Evolutionary conservation across 108 stramenopile species (phyloP).

Genomic region (Nannochloropsis salina): DNA sequence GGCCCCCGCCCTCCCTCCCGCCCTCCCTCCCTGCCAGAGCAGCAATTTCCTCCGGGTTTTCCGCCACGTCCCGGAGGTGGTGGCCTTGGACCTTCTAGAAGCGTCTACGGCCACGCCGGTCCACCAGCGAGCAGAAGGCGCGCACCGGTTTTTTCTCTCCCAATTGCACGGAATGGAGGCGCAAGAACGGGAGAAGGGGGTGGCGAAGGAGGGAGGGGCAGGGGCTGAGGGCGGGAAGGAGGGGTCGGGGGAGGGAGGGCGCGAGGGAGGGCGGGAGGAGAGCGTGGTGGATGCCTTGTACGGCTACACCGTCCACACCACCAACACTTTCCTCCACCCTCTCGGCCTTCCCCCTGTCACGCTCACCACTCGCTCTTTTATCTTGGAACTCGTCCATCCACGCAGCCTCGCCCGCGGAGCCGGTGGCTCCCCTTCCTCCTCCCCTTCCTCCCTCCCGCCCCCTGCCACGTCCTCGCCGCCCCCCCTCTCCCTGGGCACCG

Average conservation of each 20-base stretch:
- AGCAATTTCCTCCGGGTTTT: slow-evolving; percentile 41
- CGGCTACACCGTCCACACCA: slow-evolving; percentile 31
- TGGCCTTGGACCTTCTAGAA: slow-evolving; percentile 39
- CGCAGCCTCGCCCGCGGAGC: neutral
- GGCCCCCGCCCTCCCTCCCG: neutral
- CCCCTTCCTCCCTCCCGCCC: neutral
- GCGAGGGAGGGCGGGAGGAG: neutral
- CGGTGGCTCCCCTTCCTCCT: neutral
- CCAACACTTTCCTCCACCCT: slow-evolving; percentile 31
- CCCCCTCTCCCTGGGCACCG: neutral
- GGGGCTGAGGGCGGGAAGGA: neutral
- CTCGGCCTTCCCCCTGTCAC: neutral
- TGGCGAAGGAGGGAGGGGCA: neutral
- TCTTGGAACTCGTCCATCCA: slow-evolving; percentile 17
- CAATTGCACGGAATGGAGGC: slow-evolving; percentile 27
- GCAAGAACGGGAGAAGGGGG: neutral
- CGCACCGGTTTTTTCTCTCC: slow-evolving; percentile 33
- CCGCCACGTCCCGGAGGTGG: slow-evolving; percentile 37
- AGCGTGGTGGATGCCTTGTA: slow-evolving; percentile 31
- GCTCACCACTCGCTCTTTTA: neutral
- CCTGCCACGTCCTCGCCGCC: neutral
- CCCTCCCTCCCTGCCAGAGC: slow-evolving; percentile 26
- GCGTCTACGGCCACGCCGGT: slow-evolving; percentile 22
- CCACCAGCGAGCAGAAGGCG: slow-evolving; percentile 25
- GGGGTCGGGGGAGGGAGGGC: neutral